Percentiles rank a stretch among this genome's conserved stretches.
phyloP scores from a whole-genome alignment of 2,329 filamentous ascomycete species.

The Aureobasidium sp. region DNA sequence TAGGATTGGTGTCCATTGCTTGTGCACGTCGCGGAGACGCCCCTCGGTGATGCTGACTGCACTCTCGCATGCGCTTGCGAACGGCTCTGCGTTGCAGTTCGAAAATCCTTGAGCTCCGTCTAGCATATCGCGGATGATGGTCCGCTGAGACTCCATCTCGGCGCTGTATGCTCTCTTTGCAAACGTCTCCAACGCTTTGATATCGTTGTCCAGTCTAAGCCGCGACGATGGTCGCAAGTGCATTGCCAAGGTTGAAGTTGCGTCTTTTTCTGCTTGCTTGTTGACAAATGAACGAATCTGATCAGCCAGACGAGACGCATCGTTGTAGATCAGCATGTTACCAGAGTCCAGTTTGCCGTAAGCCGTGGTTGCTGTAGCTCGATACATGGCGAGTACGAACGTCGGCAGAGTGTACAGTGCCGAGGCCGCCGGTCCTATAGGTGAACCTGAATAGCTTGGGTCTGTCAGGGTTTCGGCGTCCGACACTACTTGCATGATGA shows the following conservation, averaged over 20 bases:
- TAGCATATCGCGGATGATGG: conserved; percentile 55
- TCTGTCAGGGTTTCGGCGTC: conserved; percentile 49
- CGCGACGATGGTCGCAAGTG: conserved; percentile 29
- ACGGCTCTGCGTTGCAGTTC: conserved; percentile 53
- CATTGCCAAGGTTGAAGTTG: conserved; percentile 25
- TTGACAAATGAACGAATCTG: conserved; percentile 44
- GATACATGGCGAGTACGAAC: conserved; percentile 68
- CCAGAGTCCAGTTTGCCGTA: conserved; percentile 56
- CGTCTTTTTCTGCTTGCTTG: conserved; percentile 34
- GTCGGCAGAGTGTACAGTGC: conserved; percentile 67
- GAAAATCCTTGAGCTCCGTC: conserved; percentile 57
- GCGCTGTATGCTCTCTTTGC: conserved; percentile 55
- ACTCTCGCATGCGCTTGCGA: conserved; percentile 53
- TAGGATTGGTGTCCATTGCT: conserved; percentile 51
- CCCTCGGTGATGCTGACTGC: conserved; percentile 53
- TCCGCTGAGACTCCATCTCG: conserved; percentile 59
- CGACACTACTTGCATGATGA: conserved; percentile 49
- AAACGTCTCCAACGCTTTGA: conserved; percentile 51
- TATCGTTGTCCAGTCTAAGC: conserved; percentile 46
- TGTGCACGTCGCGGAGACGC: conserved; percentile 50
- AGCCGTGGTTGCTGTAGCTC: conserved; percentile 67
- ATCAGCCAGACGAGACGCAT: conserved; percentile 52
- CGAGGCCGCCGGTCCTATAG: conserved; percentile 60
- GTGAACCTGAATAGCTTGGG: conserved; percentile 38
- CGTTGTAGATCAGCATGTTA: conserved; percentile 61